Base-by-base conservation (phyloP, 352 stramenopile species). In the Pythium dissotocum region DNA sequence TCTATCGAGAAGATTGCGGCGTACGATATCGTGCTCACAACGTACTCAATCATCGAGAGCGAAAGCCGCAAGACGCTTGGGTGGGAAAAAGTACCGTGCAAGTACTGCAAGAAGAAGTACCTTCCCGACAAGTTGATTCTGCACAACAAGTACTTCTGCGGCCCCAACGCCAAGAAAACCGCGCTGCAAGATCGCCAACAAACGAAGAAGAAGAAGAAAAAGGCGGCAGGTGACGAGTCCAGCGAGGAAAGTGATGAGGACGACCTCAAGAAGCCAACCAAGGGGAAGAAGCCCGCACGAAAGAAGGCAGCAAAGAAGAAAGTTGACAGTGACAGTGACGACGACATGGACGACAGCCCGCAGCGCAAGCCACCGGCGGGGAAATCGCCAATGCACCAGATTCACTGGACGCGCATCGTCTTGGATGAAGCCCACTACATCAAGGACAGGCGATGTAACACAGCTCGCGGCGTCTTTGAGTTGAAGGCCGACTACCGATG, bases 141-240 rank as follows among this genome's bases (percentile, higher is more conserved):
- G 10, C 90, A 97, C 74, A 92, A 97, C 73, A 99, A 98, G 72
- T 99, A 99, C 67, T 99, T 99, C 77, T 99, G 98, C 75, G 97
- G 98, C 5, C 97, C 98, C 57, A 84, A 93, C 62, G 97, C 97
- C 2, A 89, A 97, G 76, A 96, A 97, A 58, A 99, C 97, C 0
- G 85, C 85, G 33, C 83, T 97, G 0, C 97, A 99, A 79, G 77
- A 94, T 60, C 89, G 87, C 33, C 87, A 93, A 56, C 71, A 91
- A 26, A 88, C 78, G 28, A 93, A 91, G 63, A 82, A 74, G 48
- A 71, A 75, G 16, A 75, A 76, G 59, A 90, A 94, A 44, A 77
- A 77, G 68, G 78, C 83, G 14, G 87, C 83, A 53, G 88, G 77
- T 9, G 87, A 91, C 36, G 82, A 76, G n/a, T 85, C 79, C 57